Conservation (phyloP, 306 rosid species). For the Prinsepia uniflora region DNA sequence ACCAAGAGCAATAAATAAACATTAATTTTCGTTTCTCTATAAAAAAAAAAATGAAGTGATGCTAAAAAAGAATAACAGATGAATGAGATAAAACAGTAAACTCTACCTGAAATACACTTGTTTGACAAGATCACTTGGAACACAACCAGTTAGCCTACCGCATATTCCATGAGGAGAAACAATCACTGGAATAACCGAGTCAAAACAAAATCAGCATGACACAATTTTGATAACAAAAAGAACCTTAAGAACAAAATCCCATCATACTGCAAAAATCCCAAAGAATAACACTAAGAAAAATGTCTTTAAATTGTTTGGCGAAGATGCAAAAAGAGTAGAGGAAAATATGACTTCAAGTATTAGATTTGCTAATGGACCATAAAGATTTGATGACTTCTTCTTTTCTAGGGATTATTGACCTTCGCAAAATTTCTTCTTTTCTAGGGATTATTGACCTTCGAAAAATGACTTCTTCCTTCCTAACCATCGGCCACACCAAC, state of each 20-base stretch:
- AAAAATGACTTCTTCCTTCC: too few relatives aligned
- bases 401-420: too few relatives aligned
- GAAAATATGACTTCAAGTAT: too few relatives aligned
- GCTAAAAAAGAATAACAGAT: not conserved
- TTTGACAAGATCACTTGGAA: conserved; percentile 87
- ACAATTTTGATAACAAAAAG: conserved; percentile 4
- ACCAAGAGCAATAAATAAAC: conserved; percentile 8
- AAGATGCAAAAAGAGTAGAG: too few relatives aligned
- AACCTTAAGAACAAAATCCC: not conserved
- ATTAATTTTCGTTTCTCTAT: not conserved
- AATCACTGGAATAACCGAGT: conserved; percentile 53
- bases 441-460: too few relatives aligned
- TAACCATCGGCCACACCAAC: too few relatives aligned
- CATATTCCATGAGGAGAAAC: conserved; percentile 97
- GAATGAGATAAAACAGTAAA: conserved; percentile 11
- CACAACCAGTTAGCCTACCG: conserved; percentile 90
- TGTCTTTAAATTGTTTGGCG: too few relatives aligned
- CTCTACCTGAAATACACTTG: conserved; percentile 73
- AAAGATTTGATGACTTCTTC: too few relatives aligned
- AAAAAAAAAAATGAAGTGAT: not conserved
- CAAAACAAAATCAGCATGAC: conserved; percentile 27
- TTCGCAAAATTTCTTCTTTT: too few relatives aligned
- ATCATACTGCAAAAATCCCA: too few relatives aligned
- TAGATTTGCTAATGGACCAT: too few relatives aligned
- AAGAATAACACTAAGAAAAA: too few relatives aligned